Conservation (phyloP, 306 rosid species). For the Canavalia gladiata region DNA sequence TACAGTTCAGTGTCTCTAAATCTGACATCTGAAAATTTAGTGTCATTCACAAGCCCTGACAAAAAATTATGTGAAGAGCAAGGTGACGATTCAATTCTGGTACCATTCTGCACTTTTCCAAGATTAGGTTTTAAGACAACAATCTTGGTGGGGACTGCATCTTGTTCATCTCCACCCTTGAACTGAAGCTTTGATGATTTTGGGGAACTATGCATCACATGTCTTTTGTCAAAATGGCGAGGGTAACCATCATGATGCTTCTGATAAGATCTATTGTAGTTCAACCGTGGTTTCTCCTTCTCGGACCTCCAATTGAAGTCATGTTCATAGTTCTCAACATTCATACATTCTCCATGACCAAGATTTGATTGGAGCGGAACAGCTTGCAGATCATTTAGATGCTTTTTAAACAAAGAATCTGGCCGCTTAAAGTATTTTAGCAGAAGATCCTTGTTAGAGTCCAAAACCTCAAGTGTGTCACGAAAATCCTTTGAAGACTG, state of each 20-base stretch:
- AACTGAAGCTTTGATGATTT: conserved; percentile 58
- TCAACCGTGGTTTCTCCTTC: conserved; percentile 55
- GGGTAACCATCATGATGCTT: conserved; percentile 56
- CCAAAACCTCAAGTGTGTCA: conserved; percentile 83
- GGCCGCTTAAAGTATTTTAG: conserved; percentile 84
- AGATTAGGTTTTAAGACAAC: conserved; percentile 92
- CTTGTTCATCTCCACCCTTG: conserved; percentile 56
- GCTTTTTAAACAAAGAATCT: conserved; percentile 87
- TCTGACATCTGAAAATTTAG: conserved; percentile 57
- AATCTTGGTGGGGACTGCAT: conserved; percentile 74
- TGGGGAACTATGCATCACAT: conserved; percentile 54
- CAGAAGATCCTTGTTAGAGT: conserved; percentile 88
- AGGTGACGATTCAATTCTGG: conserved; percentile 58
- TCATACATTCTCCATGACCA: conserved; percentile 53
- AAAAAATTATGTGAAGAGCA: conserved; percentile 68
- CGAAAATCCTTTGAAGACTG: conserved; percentile 81
- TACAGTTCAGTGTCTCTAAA: conserved; percentile 56
- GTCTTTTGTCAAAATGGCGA: conserved; percentile 59
- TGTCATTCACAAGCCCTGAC: conserved; percentile 59
- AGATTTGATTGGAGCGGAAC: conserved; percentile 60
- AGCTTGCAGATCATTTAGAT: conserved; percentile 76
- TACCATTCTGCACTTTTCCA: conserved; percentile 68
- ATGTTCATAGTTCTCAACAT: conserved; percentile 55
- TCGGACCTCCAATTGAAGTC: conserved; percentile 60
- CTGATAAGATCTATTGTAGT: conserved; percentile 60